phyloP scores from a whole-genome alignment of 805 yeast genomes.

The Metschnikowia gelsemii region DNA sequence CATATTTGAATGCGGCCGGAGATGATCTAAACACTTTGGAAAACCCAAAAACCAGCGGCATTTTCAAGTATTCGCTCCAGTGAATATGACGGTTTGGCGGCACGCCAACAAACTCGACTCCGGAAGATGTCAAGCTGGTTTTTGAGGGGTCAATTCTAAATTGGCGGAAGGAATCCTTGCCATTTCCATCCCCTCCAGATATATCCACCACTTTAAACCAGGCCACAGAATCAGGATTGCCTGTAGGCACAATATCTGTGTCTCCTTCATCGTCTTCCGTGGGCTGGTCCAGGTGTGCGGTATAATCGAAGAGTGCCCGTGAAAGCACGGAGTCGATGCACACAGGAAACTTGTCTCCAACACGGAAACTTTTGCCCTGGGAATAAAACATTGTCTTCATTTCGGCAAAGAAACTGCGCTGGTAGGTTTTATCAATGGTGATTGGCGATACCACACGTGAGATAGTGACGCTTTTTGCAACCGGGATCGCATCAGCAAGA shows the following conservation, averaged over 20 bases:
- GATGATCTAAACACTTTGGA: slow-evolving; percentile 18
- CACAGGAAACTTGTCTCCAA: slow-evolving; percentile 74
- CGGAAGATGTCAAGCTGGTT: slow-evolving; percentile 71
- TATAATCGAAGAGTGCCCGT: slow-evolving; percentile 44
- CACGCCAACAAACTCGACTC: slow-evolving; percentile 44
- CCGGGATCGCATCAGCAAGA: slow-evolving; percentile 35
- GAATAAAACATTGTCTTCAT: slow-evolving; percentile 61
- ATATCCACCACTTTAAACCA: slow-evolving; percentile 78
- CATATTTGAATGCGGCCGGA: slow-evolving; percentile 46
- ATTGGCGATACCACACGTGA: slow-evolving; percentile 68
- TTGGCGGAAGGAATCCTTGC: slow-evolving; percentile 31
- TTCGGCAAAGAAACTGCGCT: slow-evolving; percentile 58
- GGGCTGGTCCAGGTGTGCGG: slow-evolving; percentile 22
- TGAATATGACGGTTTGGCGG: slow-evolving; percentile 36
- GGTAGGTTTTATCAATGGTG: slow-evolving; percentile 62
- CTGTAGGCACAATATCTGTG: slow-evolving; percentile 49
- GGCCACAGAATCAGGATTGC: slow-evolving; percentile 69
- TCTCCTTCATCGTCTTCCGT: slow-evolving; percentile 15
- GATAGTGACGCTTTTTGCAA: slow-evolving; percentile 64
- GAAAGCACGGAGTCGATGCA: slow-evolving; percentile 71
- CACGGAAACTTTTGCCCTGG: slow-evolving; percentile 54
- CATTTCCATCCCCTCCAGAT: slow-evolving; percentile 28
- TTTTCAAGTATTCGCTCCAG: slow-evolving; percentile 49
- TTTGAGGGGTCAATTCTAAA: slow-evolving; percentile 63
- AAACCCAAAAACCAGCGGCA: slow-evolving; percentile 44